Evolutionary conservation across 257 asterid species (phyloP).

Genomic region (Fraxinus pennsylvanica): DNA sequence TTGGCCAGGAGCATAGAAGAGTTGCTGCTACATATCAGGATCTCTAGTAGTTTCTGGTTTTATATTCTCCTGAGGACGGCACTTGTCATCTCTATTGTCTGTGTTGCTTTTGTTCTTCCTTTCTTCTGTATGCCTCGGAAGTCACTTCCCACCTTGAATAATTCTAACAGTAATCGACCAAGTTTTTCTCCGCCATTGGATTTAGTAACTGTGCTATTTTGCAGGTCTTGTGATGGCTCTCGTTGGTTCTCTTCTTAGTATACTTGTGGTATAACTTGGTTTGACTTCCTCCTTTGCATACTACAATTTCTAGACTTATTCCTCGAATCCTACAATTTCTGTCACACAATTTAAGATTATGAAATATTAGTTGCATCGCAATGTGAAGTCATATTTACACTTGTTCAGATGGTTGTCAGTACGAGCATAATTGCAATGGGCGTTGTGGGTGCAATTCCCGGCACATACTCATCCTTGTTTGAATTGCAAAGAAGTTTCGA

Average conservation of each 20-base stretch:
- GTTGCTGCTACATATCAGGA: constrained; percentile 55
- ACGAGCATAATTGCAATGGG: constrained; percentile 50
- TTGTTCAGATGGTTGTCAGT: constrained; percentile 43
- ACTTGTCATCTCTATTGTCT: constrained; percentile 67
- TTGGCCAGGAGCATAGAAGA: constrained; percentile 74
- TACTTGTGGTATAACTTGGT: constrained; percentile 60
- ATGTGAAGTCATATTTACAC: not conserved
- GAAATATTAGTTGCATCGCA: not conserved
- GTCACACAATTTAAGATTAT: not conserved
- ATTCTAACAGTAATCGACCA: not conserved
- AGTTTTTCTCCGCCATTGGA: not conserved
- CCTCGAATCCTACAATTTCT: no score
- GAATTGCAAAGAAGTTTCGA: constrained; percentile 48
- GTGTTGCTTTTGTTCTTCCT: constrained; percentile 74
- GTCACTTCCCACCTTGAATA: not conserved
- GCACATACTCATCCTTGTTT: constrained; percentile 59
- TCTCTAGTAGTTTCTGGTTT: constrained; percentile 54
- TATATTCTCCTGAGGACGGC: constrained; percentile 60
- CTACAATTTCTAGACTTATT: not conserved
- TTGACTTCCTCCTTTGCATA: no score
- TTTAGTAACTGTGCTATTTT: constrained; percentile 13
- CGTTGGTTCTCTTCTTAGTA: constrained; percentile 75
- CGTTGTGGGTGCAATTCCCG: constrained; percentile 52
- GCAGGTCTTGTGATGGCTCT: constrained; percentile 88
- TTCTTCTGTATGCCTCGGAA: constrained; percentile 56